A percentile compares a stretch with the other conserved stretches of the same genome.
Evolutionary conservation across 2,329 filamentous ascomycete genomes (phyloP).

Genomic region (Plectosphaerella sp.): DNA sequence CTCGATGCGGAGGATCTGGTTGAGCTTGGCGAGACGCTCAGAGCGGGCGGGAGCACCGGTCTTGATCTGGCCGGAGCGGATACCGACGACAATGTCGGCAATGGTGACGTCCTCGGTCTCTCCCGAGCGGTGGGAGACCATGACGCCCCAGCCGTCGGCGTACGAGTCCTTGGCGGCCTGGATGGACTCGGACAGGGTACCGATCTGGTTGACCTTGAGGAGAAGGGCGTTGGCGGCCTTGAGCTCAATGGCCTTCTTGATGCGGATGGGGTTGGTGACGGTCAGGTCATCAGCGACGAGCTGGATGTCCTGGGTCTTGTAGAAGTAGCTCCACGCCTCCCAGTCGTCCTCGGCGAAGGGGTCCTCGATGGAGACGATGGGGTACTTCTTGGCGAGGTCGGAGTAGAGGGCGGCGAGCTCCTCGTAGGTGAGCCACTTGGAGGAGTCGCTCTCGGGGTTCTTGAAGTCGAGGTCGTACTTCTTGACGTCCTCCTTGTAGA

Average conservation of each 20-base stretch:
- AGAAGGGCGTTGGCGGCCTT: constrained; percentile 98
- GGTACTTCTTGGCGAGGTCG: constrained; percentile 86
- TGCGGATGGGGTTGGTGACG: constrained; percentile 97
- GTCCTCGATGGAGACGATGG: constrained; percentile 98
- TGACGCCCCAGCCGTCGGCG: constrained; percentile 93
- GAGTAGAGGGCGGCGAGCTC: constrained; percentile 91
- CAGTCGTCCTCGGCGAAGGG: constrained; percentile 99
- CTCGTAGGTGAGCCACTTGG: constrained; percentile 99
- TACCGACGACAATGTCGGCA: constrained; percentile 94
- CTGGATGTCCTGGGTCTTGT: constrained; percentile 97
- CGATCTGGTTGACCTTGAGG: constrained; percentile 99
- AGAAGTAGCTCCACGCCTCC: constrained; percentile 99
- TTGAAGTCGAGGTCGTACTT: constrained; percentile 99
- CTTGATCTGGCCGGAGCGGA: constrained; percentile 98
- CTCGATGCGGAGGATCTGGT: constrained; percentile 99
- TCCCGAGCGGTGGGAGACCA: constrained; percentile 98
- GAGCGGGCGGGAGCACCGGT: constrained; percentile 93
- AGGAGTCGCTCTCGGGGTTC: constrained; percentile 94
- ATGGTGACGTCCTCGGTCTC: constrained; percentile 99
- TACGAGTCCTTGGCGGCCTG: constrained; percentile 99
- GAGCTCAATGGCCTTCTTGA: constrained; percentile 99
- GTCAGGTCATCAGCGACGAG: constrained; percentile 98
- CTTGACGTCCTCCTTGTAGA: constrained; percentile 97
- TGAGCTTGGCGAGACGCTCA: constrained; percentile 98
- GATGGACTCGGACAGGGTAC: constrained; percentile 97